Evolutionary conservation across 1,284 basidiomycete genomes (phyloP).

Genomic region (Ustilago nuda): DNA sequence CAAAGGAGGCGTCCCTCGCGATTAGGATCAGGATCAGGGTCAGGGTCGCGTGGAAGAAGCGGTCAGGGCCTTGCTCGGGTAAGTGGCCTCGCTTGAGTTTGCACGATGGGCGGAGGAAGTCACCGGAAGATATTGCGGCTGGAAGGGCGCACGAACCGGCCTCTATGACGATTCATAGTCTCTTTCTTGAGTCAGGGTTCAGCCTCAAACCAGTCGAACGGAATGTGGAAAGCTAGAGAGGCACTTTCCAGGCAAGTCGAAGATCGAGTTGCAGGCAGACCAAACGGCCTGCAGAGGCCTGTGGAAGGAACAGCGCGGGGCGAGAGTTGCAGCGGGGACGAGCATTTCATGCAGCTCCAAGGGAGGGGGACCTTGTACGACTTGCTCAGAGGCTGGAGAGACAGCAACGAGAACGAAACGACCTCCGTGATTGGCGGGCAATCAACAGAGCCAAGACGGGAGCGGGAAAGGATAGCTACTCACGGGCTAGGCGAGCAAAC

Average conservation of each 20-base stretch:
- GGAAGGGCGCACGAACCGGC: slow-evolving; percentile 7
- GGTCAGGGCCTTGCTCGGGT: slow-evolving; percentile 10
- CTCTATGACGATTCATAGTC: neutral
- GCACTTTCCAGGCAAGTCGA: neutral
- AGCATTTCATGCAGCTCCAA: slow-evolving; percentile 4
- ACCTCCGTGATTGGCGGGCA: slow-evolving; percentile 1
- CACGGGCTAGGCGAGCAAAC: neutral
- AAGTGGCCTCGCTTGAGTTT: slow-evolving; percentile 6
- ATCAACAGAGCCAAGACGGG: slow-evolving; percentile 1
- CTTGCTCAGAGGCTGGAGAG: neutral
- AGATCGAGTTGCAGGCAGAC: neutral
- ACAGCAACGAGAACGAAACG: neutral
- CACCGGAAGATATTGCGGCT: neutral
- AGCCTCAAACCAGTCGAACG: neutral
- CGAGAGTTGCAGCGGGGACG: neutral
- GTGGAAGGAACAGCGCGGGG: slow-evolving; percentile 4
- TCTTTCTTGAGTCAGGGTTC: neutral
- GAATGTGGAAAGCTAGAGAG: neutral
- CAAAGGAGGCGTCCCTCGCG: neutral
- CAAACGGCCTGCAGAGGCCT: neutral
- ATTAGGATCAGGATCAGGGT: neutral
- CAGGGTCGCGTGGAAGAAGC: slow-evolving; percentile 4
- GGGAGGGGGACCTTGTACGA: neutral
- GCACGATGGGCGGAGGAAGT: slow-evolving; percentile 13
- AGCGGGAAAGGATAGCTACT: slow-evolving; percentile 5